phyloP scores from a whole-genome alignment of 2,329 filamentous ascomycete genomes.

The Fusarium vanettenii region DNA sequence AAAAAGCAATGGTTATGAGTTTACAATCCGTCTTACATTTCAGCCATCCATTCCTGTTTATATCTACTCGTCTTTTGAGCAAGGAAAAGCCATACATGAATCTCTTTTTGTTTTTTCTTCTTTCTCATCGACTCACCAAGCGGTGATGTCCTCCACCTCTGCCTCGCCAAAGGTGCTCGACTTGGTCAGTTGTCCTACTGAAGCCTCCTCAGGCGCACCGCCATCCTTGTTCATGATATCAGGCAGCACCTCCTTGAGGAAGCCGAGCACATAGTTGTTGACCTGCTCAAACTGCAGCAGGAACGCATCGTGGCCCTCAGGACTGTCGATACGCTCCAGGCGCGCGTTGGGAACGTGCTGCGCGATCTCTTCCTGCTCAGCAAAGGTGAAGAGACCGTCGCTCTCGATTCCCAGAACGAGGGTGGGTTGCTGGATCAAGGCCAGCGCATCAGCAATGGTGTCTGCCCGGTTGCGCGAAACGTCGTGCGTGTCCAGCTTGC shows the following conservation, averaged over 20 bases:
- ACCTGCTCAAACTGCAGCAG: constrained; percentile 97
- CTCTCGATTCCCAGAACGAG: constrained; percentile 94
- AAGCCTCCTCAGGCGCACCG: constrained; percentile 59
- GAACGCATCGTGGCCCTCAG: constrained; percentile 97
- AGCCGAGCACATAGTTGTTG: constrained; percentile 85
- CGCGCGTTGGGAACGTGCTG: constrained; percentile 80
- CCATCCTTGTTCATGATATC: constrained; percentile 83
- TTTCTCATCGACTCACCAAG: constrained; percentile 72
- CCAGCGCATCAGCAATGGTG: constrained; percentile 79
- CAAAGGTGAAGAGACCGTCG: constrained; percentile 96
- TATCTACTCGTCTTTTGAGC: constrained; percentile 6
- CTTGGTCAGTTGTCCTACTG: constrained; percentile 77
- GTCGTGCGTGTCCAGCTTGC: constrained; percentile 97
- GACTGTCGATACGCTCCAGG: constrained; percentile 89
- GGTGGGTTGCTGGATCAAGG: constrained; percentile 86
- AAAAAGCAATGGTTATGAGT: background rate
- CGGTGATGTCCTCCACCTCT: constrained; percentile 95
- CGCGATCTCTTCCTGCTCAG: constrained; percentile 93
- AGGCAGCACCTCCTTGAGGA: constrained; percentile 83
- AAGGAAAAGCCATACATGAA: background rate
- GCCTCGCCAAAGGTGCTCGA: constrained; percentile 95
- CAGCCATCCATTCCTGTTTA: background rate
- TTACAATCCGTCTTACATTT: background rate
- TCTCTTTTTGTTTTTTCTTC: background rate
- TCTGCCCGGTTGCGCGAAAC: constrained; percentile 81